A percentile compares a stretch with the other conserved stretches of the same genome.
These are phyloP conservation scores for Colletotrichum siamense DNA, from an alignment of 2,329 filamentous ascomycete species.

Conservation along the genomic window DNA sequence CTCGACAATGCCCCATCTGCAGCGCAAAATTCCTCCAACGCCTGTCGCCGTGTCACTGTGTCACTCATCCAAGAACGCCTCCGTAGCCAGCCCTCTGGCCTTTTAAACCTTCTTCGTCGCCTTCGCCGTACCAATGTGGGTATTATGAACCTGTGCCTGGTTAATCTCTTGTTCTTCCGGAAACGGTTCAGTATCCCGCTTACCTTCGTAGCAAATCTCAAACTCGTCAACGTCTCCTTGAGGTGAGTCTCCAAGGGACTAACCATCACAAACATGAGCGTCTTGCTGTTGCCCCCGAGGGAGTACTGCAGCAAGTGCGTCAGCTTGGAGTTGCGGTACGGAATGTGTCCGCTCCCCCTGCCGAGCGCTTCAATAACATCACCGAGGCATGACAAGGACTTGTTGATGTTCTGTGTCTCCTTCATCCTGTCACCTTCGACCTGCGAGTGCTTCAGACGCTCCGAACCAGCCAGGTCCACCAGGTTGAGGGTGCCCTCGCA, in stretches of 20 bases:
- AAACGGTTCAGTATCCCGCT: constrained; percentile 23
- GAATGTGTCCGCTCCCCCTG: constrained; percentile 81
- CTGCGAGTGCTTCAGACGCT: constrained; percentile 85
- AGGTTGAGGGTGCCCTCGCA: constrained; percentile 95
- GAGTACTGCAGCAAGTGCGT: constrained; percentile 96
- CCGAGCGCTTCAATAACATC: constrained; percentile 96
- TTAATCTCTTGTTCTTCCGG: not conserved
- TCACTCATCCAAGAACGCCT: constrained; percentile 16
- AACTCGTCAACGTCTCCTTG: constrained; percentile 90
- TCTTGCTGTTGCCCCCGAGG: constrained; percentile 93
- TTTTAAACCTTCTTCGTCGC: constrained; percentile 63
- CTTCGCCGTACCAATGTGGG: constrained; percentile 89
- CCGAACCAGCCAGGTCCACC: constrained; percentile 93
- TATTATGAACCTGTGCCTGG: constrained; percentile 73
- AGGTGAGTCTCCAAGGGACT: constrained; percentile 90
- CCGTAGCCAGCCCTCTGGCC: not conserved
- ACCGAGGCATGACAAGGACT: constrained; percentile 86
- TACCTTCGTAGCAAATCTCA: constrained; percentile 96
- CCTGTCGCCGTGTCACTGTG: not conserved
- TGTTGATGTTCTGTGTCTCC: constrained; percentile 98
- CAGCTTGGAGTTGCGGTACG: constrained; percentile 95
- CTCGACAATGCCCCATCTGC: constrained; percentile 10
- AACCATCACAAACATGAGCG: constrained; percentile 99
- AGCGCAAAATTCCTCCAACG: constrained; percentile 10
- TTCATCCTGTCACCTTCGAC: constrained; percentile 86